These are phyloP conservation scores for Apiosordaria backusii DNA, from an alignment of 495 filamentous ascomycete genomes.

Conservation along the genomic window DNA sequence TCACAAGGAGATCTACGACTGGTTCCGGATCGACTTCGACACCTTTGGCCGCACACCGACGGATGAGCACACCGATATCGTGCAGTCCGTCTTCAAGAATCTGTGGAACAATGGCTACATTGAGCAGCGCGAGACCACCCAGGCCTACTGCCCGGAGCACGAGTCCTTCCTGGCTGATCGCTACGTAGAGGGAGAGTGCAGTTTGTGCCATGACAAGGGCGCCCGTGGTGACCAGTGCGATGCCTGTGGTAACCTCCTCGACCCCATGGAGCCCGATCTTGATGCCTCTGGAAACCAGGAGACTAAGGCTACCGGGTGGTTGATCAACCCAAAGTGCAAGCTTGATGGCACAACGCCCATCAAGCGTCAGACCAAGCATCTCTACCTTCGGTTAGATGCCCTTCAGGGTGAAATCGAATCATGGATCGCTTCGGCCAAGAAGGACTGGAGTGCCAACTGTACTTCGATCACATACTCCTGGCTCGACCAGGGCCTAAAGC, in stretches of 20 bases:
- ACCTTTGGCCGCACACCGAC: constrained; percentile 82
- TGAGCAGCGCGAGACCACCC: constrained; percentile 67
- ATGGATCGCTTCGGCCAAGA: constrained; percentile 57
- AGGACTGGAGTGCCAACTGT: constrained; percentile 74
- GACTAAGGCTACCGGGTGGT: constrained; percentile 28
- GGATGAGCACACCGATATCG: constrained; percentile 74
- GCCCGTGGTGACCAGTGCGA: constrained; percentile 77
- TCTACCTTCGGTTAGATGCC: constrained; percentile 77
- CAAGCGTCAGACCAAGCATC: constrained; percentile 56
- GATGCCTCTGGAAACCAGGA: constrained; percentile 23
- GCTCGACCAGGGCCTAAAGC: constrained; percentile 77
- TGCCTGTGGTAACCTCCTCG: constrained; percentile 72
- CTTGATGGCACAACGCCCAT: constrained; percentile 77
- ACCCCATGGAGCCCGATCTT: constrained; percentile 58
- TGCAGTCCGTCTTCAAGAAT: constrained; percentile 78
- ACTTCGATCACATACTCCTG: constrained; percentile 68
- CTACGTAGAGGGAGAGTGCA: constrained; percentile 87
- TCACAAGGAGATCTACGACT: constrained; percentile 81
- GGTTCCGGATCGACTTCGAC: constrained; percentile 78
- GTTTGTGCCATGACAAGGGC: constrained; percentile 67
- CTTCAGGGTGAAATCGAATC: constrained; percentile 67
- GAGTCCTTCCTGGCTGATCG: constrained; percentile 85
- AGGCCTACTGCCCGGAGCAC: constrained; percentile 86
- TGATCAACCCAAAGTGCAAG: constrained; percentile 67
- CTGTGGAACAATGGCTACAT: constrained; percentile 77